phyloP scores from a whole-genome alignment of 164 flowering plant genomes.

The Vitis labrusca region DNA sequence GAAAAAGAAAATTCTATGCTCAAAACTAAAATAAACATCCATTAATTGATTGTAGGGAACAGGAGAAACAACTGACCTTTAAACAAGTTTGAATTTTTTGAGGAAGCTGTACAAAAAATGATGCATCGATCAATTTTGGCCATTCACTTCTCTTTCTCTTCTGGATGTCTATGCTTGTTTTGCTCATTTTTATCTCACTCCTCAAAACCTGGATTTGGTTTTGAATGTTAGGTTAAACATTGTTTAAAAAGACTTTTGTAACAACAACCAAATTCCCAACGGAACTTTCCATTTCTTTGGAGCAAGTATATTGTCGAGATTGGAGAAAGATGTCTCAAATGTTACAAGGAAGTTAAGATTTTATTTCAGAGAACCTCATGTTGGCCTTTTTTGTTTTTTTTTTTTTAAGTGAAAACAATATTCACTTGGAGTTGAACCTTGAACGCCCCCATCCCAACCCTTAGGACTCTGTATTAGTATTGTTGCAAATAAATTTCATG shows the following conservation, averaged over 20 bases:
- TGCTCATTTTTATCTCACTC: constrained; percentile 34
- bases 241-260: background rate
- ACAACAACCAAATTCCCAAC: background rate
- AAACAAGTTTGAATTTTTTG: constrained; percentile 48
- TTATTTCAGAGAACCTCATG: background rate
- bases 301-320: background rate
- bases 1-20: background rate
- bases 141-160: constrained; percentile 21
- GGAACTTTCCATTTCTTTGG: background rate
- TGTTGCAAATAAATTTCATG: no score
- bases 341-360: background rate
- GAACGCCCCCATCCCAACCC: no score
- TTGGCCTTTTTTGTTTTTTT: background rate
- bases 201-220: constrained; percentile 25
- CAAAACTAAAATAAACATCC: background rate
- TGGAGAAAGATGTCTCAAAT: background rate
- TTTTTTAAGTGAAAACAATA: no score
- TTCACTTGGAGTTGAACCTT: no score
- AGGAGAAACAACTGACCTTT: constrained; percentile 39
- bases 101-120: constrained; percentile 50
- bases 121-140: constrained; percentile 31
- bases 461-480: no score
- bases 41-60: background rate
- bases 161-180: constrained; percentile 18
- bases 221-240: background rate